phyloP scores from a whole-genome alignment of 2,329 filamentous ascomycete species.

The Acrocalymma vagum region DNA sequence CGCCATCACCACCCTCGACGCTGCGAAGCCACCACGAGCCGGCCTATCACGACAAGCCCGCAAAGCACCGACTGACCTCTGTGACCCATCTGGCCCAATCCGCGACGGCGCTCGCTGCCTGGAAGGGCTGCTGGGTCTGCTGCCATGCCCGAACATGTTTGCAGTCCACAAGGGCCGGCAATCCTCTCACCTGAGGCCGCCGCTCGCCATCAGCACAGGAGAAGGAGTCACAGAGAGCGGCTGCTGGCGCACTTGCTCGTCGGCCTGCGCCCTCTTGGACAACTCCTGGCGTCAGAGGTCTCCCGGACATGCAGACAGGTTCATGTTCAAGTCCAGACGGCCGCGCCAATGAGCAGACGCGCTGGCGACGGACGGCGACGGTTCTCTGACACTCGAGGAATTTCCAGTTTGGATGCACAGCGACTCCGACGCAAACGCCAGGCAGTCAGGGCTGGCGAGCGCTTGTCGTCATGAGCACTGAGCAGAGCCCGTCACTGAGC shows the following conservation, averaged over 20 bases:
- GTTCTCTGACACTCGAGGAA: constrained; percentile 32
- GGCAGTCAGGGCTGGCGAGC: constrained; percentile 15
- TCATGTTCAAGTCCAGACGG: no score
- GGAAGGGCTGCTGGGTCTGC: no score
- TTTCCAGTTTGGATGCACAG: no score
- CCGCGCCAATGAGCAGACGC: constrained; percentile 23
- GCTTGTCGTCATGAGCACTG: constrained; percentile 39
- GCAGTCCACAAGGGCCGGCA: no score
- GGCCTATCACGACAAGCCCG: no score
- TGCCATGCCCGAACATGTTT: constrained; percentile 22
- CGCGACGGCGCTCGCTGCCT: no score
- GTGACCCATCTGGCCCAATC: constrained; percentile 22
- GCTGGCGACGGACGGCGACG: constrained; percentile 19
- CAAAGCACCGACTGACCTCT: constrained; percentile 18
- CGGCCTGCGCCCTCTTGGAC: constrained; percentile 13
- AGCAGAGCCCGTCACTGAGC: no score
- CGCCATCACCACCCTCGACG: no score
- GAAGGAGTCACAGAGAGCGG: constrained; percentile 30
- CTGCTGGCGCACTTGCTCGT: constrained; percentile 28
- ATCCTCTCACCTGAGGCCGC: no score
- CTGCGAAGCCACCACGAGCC: no score
- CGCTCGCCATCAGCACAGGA: constrained; percentile 9
- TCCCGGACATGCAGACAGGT: constrained; percentile 1
- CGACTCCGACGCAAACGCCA: no score
- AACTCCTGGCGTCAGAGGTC: constrained; percentile 12